phyloP scores from a whole-genome alignment of 1,284 basidiomycete species.

The Malassezia obtusa region DNA sequence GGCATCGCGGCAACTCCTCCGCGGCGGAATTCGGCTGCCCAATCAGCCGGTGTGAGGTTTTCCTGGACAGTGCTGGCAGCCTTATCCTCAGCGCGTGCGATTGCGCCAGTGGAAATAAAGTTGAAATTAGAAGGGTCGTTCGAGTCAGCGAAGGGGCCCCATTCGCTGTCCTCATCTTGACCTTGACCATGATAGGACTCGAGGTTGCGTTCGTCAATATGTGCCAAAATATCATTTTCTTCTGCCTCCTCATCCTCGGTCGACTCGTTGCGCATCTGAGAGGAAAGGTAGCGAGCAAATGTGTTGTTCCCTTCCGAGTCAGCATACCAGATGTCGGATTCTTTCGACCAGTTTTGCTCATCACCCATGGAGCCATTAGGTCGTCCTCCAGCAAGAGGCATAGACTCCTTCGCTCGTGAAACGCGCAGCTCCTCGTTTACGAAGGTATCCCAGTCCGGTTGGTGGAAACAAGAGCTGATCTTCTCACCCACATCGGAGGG shows the following conservation, averaged over 20 bases:
- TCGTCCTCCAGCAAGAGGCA: conserved; percentile 41
- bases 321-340: conserved; percentile 16
- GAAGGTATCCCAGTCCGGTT: conserved; percentile 40
- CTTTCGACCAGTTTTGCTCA: conserved; percentile 1
- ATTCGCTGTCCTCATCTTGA: conserved; percentile 35
- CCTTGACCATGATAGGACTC: not conserved
- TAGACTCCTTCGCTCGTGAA: conserved; percentile 39
- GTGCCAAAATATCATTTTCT: conserved; percentile 22
- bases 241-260: conserved; percentile 42
- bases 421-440: conserved; percentile 40
- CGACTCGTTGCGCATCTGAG: conserved; percentile 39
- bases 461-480: conserved; percentile 22
- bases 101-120: conserved; percentile 12
- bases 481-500: conserved; percentile 51
- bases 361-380: conserved; percentile 19
- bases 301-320: conserved; percentile 27
- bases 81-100: not conserved
- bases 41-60: conserved; percentile 45
- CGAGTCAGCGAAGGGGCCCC: conserved; percentile 45
- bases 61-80: conserved; percentile 20
- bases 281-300: conserved; percentile 44
- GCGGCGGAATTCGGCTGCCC: conserved; percentile 39
- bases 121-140: conserved; percentile 9
- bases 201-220: conserved; percentile 1
- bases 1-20: conserved; percentile 15